Evolutionary conservation across 331 rosid species (phyloP).

Genomic region (Erythrophleum ivorense): DNA sequence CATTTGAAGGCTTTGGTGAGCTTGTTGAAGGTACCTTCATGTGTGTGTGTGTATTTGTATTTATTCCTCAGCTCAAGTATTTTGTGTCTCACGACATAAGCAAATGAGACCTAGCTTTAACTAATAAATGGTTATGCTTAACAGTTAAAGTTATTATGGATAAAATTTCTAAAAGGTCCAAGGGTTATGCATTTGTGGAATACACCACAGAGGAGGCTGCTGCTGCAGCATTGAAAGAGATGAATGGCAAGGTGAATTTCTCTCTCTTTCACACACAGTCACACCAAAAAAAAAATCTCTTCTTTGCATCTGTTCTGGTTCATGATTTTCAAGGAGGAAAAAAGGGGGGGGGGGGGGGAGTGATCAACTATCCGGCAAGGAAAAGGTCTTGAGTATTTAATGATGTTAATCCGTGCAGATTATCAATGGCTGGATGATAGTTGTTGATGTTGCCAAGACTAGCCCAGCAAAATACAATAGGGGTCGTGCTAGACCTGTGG

Average conservation of each 20-base stretch:
- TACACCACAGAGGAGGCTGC: constrained; percentile 89
- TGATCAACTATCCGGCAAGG: not conserved
- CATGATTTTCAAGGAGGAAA: constrained; percentile 3
- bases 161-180: constrained; percentile 94
- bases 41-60: not conserved
- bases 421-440: constrained; percentile 94
- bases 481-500: constrained; percentile 41
- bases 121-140: constrained; percentile 37
- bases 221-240: constrained; percentile 77
- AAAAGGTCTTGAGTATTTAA: constrained; percentile 7
- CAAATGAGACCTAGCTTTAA: not conserved
- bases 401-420: constrained; percentile 42
- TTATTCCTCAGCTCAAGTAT: constrained; percentile 19
- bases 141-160: constrained; percentile 87
- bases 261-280: not conserved
- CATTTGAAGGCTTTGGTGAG: constrained; percentile 90
- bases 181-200: constrained; percentile 91
- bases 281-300: not conserved
- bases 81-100: constrained; percentile 14
- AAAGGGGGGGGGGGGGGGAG: not conserved
- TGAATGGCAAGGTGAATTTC: constrained; percentile 84
- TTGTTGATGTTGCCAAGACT: constrained; percentile 83
- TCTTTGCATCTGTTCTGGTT: constrained; percentile 13
- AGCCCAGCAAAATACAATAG: constrained; percentile 55
- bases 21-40: constrained; percentile 72